Conservation (phyloP, 2,329 filamentous ascomycete species). For the Colletotrichum salicis region DNA sequence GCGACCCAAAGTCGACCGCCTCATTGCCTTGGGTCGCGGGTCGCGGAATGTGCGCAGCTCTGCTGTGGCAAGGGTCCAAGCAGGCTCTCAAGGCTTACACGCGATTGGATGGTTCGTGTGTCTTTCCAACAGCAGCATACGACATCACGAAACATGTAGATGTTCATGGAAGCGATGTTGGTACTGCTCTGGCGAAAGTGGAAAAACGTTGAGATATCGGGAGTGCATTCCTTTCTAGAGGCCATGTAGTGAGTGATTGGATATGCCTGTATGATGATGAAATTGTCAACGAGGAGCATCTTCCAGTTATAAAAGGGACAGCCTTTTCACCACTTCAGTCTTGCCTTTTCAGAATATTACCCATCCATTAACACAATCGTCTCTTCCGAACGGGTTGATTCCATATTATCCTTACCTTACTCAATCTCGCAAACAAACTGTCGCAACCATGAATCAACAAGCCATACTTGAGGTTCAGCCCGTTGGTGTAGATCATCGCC, state of each 20-base stretch:
- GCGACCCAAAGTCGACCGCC: not conserved
- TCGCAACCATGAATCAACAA: not conserved
- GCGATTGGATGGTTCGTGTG: not conserved
- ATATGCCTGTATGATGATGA: not conserved
- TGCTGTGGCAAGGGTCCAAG: not conserved
- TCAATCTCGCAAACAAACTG: not conserved
- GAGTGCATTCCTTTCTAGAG: not conserved
- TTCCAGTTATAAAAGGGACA: not conserved
- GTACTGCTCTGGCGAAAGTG: not conserved
- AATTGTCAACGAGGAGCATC: not conserved
- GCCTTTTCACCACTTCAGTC: fast-evolving
- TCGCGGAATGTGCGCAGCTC: not conserved
- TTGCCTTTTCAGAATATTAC: not conserved
- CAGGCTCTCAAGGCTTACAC: not conserved
- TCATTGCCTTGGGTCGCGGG: not conserved
- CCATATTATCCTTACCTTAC: not conserved
- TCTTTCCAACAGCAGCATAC: not conserved
- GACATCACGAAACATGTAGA: not conserved
- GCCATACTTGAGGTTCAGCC: not conserved
- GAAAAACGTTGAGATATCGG: not conserved
- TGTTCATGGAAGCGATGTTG: not conserved
- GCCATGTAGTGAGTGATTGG: not conserved
- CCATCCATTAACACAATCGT: not conserved
- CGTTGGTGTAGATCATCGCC: slow-evolving; percentile 1
- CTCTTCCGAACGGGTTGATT: not conserved